Evolutionary conservation across 1,139 yeast species (phyloP).

Genomic region (Arxiozyma slooffiae): DNA sequence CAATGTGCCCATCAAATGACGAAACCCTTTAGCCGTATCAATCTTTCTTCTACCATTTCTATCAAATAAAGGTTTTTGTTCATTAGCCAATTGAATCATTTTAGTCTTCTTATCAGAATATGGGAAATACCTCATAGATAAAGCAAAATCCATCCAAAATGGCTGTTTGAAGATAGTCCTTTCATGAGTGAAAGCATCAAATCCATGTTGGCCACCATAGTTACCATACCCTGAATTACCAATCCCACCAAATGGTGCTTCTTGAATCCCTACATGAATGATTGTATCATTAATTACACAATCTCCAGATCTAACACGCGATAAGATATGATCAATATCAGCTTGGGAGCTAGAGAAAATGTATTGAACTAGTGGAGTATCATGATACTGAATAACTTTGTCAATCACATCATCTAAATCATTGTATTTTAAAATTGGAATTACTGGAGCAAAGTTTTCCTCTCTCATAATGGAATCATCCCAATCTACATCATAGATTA

Average conservation of each 20-base stretch:
- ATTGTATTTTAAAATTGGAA: conserved; percentile 58
- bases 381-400: conserved; percentile 45
- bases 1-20: not conserved
- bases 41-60: conserved; percentile 3
- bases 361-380: conserved; percentile 84
- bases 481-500: conserved; percentile 52
- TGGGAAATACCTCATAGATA: conserved; percentile 65
- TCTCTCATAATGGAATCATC: conserved; percentile 62
- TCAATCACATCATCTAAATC: conserved; percentile 43
- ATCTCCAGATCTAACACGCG: conserved; percentile 63
- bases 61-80: conserved; percentile 13
- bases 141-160: conserved; percentile 50
- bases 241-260: conserved; percentile 86
- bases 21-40: not conserved
- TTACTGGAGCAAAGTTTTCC: conserved; percentile 79
- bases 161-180: conserved; percentile 64
- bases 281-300: conserved; percentile 62
- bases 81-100: conserved; percentile 15
- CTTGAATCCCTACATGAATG: conserved; percentile 59
- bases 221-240: conserved; percentile 75
- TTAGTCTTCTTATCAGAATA: conserved; percentile 35
- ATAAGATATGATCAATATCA: conserved; percentile 45
- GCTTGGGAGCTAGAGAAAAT: conserved; percentile 50
- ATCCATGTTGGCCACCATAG: conserved; percentile 72
- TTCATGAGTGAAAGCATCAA: conserved; percentile 65